A percentile compares a stretch with the other conserved stretches of the same genome.
phyloP scores from a whole-genome alignment of 768 basidiomycete genomes.

The Kwoniella newhampshirensis region DNA sequence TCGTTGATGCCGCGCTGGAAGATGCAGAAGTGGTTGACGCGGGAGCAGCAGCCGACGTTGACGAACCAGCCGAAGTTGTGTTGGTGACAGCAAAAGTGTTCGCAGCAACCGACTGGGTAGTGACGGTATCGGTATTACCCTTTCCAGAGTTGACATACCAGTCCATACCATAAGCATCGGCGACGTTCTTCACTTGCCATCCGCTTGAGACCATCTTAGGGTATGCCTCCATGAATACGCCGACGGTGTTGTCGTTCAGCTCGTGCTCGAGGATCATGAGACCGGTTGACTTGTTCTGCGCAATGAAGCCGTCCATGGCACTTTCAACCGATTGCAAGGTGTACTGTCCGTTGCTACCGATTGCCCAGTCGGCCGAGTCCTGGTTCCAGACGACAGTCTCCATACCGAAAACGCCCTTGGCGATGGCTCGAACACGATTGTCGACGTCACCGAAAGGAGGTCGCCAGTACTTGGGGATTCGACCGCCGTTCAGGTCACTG shows the following conservation, averaged over 20 bases:
- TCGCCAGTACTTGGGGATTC: slow-evolving; percentile 69
- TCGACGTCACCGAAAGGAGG: slow-evolving; percentile 62
- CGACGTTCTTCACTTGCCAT: slow-evolving; percentile 62
- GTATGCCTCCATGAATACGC: slow-evolving; percentile 62
- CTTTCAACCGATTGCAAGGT: slow-evolving; percentile 58
- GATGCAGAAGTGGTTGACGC: slow-evolving; percentile 18
- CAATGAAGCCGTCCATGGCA: slow-evolving; percentile 58
- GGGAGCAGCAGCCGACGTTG: slow-evolving; percentile 19
- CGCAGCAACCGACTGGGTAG: slow-evolving; percentile 30
- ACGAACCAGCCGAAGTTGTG: slow-evolving; percentile 13
- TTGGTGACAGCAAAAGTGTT: slow-evolving; percentile 8
- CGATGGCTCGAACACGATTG: slow-evolving; percentile 78
- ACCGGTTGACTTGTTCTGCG: slow-evolving; percentile 72
- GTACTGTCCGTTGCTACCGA: slow-evolving; percentile 57
- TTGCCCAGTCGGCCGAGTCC: slow-evolving; percentile 76
- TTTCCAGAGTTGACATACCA: slow-evolving; percentile 53
- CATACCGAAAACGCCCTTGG: slow-evolving; percentile 79
- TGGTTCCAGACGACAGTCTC: slow-evolving; percentile 82
- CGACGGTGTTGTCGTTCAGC: slow-evolving; percentile 62
- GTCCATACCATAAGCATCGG: slow-evolving; percentile 42
- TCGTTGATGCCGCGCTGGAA: slow-evolving; percentile 6
- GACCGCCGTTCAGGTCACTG: slow-evolving; percentile 75
- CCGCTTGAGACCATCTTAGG: slow-evolving; percentile 58
- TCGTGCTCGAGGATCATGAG: slow-evolving; percentile 85
- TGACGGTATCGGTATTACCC: slow-evolving; percentile 29